Base-by-base conservation (phyloP, 129 eudicot species). In the Scalesia atractyloides region DNA sequence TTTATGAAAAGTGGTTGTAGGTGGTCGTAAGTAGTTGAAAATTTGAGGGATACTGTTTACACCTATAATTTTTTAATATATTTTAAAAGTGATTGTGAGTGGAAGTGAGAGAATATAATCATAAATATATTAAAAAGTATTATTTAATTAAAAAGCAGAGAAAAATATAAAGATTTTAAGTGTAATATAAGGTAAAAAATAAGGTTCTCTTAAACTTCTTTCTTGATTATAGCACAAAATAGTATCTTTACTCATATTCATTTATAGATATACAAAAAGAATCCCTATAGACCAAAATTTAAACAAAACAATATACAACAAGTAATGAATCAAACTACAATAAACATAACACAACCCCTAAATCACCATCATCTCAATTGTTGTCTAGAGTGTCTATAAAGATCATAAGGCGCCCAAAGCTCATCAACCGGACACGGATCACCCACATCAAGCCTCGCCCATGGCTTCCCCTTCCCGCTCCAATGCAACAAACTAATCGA, bases 391-490 rank as follows among this genome's bases (percentile, higher is more conserved):
- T 75, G 87, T 76, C 74, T 82, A 68, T 74, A 59, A 15, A 90
- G 75, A 81, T 90, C 96, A 76, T 86, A 87, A 39, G 93, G 88
- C 37, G 79, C 84, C 96, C 96, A 90, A 0, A 90, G 68, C 78
- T 82, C 70, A 81, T 90, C 96, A 6, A 90, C 86, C 16, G 88
- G 91, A 76, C 96, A 90, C 15, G 89, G 81, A 46, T 60, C 64
- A 30, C 86, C 85, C 14, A 41, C 74, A 44, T 90, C 96, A 0
- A 90, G 62, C 64, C 96, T 74, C 59, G 57, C 85, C 96, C 96
- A 89, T 0, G 96, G 96, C 73, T 89, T 89, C 79, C 92, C 96
- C 22, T 86, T 89, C 70, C 96, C 96, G 33, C 93, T 87, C 96
- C 96, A 90, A 74, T 90, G 96, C 76, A 90, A 37, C 86, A 90